Percentiles rank a stretch among this genome's conserved stretches.
These are phyloP conservation scores for Cyphellophora europaea DNA, from an alignment of 2,329 filamentous ascomycete species.

Conservation along the genomic window DNA sequence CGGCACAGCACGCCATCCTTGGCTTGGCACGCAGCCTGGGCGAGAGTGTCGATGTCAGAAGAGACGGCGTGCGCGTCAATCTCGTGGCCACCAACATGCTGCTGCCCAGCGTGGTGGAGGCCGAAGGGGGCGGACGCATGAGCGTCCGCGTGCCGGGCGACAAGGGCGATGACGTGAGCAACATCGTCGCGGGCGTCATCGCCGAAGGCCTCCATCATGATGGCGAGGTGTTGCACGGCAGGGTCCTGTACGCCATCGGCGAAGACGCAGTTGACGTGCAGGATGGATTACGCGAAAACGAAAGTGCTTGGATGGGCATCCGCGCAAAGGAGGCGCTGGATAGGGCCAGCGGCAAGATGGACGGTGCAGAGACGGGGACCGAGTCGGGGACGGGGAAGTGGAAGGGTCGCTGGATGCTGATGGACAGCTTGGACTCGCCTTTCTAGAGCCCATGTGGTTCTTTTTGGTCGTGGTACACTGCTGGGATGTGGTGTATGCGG, in stretches of 20 bases:
- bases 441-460: too few relatives aligned
- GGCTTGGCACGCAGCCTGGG: slow-evolving; percentile 40
- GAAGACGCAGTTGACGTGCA: slow-evolving; percentile 36
- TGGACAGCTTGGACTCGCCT: not conserved
- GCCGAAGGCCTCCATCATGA: slow-evolving; percentile 8
- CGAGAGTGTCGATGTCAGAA: slow-evolving; percentile 12
- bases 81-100: slow-evolving; percentile 38
- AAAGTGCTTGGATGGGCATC: slow-evolving; percentile 35
- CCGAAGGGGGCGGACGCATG: slow-evolving; percentile 26
- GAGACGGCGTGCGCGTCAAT: slow-evolving; percentile 31
- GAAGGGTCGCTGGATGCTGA: not conserved
- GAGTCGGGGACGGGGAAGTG: too few relatives aligned
- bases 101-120: slow-evolving; percentile 26
- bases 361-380: not conserved
- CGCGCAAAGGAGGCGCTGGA: slow-evolving; percentile 13
- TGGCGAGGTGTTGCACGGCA: slow-evolving; percentile 26
- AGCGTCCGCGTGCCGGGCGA: slow-evolving; percentile 31
- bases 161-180: slow-evolving; percentile 30
- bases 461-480: too few relatives aligned
- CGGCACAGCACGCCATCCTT: slow-evolving; percentile 42
- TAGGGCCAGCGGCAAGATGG: slow-evolving; percentile 2
- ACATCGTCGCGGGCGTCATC: slow-evolving; percentile 11
- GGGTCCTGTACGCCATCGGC: slow-evolving; percentile 34
- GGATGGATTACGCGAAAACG: slow-evolving; percentile 29
- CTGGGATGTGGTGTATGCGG: too few relatives aligned